Conservation (phyloP, 441 rosid species). For the Gossypium davidsonii region DNA sequence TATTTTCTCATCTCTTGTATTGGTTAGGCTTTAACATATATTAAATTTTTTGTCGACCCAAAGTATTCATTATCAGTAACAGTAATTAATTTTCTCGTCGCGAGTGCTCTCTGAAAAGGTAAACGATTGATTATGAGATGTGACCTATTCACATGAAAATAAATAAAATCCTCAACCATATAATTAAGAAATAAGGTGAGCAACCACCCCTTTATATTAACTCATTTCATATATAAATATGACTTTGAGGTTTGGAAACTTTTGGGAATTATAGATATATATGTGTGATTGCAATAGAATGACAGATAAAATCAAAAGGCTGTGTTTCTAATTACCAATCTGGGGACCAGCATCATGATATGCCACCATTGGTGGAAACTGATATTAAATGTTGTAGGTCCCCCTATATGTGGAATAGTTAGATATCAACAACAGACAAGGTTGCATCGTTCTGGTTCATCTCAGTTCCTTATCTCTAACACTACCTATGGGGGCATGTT, state of each 20-base stretch:
- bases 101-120: rapidly evolving
- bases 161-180: too few species aligned
- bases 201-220: too few species aligned
- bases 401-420: not conserved
- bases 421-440: conserved; percentile 3
- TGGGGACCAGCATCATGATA: not conserved
- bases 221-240: too few species aligned
- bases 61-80: rapidly evolving
- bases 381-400: not conserved
- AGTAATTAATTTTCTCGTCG: too few species aligned
- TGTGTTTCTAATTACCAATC: not conserved
- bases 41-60: too few species aligned
- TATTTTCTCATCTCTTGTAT: too few species aligned
- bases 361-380: not conserved
- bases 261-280: too few species aligned
- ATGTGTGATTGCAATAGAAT: too few species aligned
- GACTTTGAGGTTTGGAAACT: too few species aligned
- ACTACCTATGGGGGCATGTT: not conserved
- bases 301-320: not conserved
- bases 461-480: conserved; percentile 1
- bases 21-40: too few species aligned
- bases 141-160: too few species aligned
- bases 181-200: too few species aligned
- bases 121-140: rapidly evolving
- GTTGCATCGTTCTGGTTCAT: not conserved